Evolutionary conservation across 495 filamentous ascomycete species (phyloP).

Genomic region (Jackrogersella multiformis): DNA sequence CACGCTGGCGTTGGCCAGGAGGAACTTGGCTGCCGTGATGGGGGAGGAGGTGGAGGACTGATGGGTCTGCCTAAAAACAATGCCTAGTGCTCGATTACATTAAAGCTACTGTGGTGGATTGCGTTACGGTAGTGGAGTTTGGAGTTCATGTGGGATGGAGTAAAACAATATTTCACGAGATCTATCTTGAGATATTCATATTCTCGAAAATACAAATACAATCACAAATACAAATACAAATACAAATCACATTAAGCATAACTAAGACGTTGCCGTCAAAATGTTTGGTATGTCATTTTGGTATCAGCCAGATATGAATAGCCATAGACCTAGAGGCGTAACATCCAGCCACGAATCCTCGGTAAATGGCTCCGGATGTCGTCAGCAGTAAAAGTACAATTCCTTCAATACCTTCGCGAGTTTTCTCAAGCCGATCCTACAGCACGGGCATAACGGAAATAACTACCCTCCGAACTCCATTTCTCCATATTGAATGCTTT

Average conservation of each 20-base stretch:
- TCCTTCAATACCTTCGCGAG: background rate
- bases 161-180: background rate
- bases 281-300: conserved; percentile 32
- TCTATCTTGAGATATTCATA: background rate
- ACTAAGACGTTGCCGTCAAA: too few species aligned
- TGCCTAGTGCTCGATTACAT: background rate
- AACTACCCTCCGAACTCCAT: conserved; percentile 32
- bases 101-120: background rate
- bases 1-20: conserved; percentile 70
- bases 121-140: background rate
- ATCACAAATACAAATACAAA: too few species aligned
- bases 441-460: conserved; percentile 10
- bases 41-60: conserved; percentile 62
- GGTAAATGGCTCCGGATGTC: conserved; percentile 5
- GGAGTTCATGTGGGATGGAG: background rate
- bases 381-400: conserved; percentile 31
- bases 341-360: conserved; percentile 12
- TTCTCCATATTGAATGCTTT: conserved; percentile 35
- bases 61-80: background rate
- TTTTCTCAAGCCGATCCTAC: background rate
- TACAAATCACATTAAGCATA: too few species aligned
- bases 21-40: conserved; percentile 83
- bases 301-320: conserved; percentile 12
- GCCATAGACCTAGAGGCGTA: conserved; percentile 1
- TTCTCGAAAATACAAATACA: too few species aligned